Evolutionary conservation across 2,329 filamentous ascomycete genomes (phyloP).

Genomic region (Neonectria neomacrospora): DNA sequence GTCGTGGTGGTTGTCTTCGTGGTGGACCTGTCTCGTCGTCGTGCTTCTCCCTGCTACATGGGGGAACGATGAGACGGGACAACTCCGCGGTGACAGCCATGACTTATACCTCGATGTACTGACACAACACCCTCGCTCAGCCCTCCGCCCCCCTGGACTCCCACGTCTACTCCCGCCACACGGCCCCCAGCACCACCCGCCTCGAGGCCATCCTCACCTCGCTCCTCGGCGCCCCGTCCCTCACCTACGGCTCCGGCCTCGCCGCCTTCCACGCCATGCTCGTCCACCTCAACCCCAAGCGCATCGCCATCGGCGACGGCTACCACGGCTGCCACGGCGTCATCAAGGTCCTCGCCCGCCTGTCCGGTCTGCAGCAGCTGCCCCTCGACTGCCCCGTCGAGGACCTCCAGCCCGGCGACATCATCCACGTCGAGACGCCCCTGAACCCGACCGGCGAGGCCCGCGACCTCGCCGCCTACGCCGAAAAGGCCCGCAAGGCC

Average conservation of each 20-base stretch:
- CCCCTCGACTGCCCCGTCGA: slow-evolving; percentile 74
- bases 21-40: not conserved
- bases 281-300: slow-evolving; percentile 83
- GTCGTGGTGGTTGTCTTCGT: slow-evolving; percentile 3
- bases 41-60: not conserved
- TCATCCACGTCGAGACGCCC: slow-evolving; percentile 93
- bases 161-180: slow-evolving; percentile 86
- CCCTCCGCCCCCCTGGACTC: slow-evolving; percentile 65
- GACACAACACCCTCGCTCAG: slow-evolving; percentile 48
- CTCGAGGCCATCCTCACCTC: slow-evolving; percentile 84
- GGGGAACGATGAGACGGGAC: not conserved
- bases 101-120: slow-evolving; percentile 4
- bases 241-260: slow-evolving; percentile 88
- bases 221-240: slow-evolving; percentile 73
- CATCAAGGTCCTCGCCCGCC: slow-evolving; percentile 75
- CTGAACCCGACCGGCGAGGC: slow-evolving; percentile 91
- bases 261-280: slow-evolving; percentile 89
- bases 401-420: slow-evolving; percentile 78
- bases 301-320: slow-evolving; percentile 83
- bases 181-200: slow-evolving; percentile 82
- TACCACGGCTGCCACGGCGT: slow-evolving; percentile 97
- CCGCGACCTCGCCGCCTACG: slow-evolving; percentile 76
- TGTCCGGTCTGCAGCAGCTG: slow-evolving; percentile 79
- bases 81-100: not conserved
- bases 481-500: slow-evolving; percentile 74